Evolutionary conservation across 1,139 yeast genomes (phyloP), one percentile per base, ranked within the genome.

Genomic region (Hyphopichia khmerensis): DNA sequence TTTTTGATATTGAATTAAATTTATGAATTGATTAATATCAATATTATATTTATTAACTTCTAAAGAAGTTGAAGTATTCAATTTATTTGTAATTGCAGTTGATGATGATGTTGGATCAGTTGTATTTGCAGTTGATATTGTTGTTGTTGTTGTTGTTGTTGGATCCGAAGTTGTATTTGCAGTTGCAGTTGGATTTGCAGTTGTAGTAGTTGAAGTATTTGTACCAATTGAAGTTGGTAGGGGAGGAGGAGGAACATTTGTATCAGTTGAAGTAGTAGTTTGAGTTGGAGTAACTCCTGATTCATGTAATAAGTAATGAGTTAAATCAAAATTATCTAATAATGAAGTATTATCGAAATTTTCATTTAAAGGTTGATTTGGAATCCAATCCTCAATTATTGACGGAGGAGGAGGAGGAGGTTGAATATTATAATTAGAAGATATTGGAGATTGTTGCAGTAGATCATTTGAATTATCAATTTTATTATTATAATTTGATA

Each of bases 1-100:
- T 41, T 61, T 62, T 42, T 70, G 72, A 14, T 50, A 47, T 33
- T 65, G 69, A 18, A 71, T 51, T 30, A 66, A 45, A 26, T 52
- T 48, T n/a, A 62, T 55, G 42, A 57, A 63, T 24, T 37, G 43
- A 18, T 50, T 47, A 9, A 55, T 49, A 24, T 53, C 54, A n/a
- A 48, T 43, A 14, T 47, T 41, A 27, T 40, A 36, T 27, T 39
- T 39, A 2, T 36, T 40, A 13, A 36, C 27, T 16, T 44, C 42
- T 11, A 29, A 35, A 18, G 29, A 21, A 10, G 33, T n/a, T 23
- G 38, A 34, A 17, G 33, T 11, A 23, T 15, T 21, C 27, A 33
- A 30, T 23, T 21, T 21, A n/a, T n/a, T n/a, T n/a, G n/a, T n/a
- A n/a, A n/a, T n/a, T n/a, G n/a, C n/a, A n/a, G n/a, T n/a, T n/a